Evolutionary conservation across 1,284 basidiomycete genomes (phyloP).

Genomic region (Ustilago cynodontis): DNA sequence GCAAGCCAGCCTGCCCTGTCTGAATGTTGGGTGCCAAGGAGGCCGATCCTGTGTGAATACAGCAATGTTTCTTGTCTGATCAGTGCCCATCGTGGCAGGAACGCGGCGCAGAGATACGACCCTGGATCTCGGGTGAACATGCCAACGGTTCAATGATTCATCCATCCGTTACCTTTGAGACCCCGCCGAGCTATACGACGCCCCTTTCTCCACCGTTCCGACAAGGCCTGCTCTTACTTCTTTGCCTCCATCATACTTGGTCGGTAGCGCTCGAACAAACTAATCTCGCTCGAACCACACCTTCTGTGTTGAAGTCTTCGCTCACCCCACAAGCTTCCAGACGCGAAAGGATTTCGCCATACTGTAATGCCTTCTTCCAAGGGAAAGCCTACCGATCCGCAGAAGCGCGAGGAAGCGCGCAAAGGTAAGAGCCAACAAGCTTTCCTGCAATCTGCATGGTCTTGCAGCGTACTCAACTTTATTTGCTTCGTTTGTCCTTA

Average conservation of each 20-base stretch:
- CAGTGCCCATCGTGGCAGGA: neutral
- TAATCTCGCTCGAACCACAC: neutral
- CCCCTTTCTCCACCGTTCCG: neutral
- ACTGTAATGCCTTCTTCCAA: slow-evolving; percentile 71
- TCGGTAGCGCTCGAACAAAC: neutral
- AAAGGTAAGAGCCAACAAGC: slow-evolving; percentile 46
- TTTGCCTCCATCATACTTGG: neutral
- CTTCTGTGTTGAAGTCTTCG: neutral
- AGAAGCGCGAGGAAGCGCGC: slow-evolving; percentile 71
- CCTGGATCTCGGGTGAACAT: slow-evolving; percentile 6
- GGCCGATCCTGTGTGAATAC: neutral
- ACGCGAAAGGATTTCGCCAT: neutral
- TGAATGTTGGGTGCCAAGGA: neutral
- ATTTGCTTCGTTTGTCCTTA: neutral
- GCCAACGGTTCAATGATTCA: neutral
- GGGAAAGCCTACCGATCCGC: slow-evolving; percentile 72
- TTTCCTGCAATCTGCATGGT: neutral
- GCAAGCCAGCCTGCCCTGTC: neutral
- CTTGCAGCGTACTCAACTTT: neutral
- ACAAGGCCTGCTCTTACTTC: neutral
- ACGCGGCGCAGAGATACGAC: slow-evolving; percentile 3
- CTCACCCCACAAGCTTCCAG: neutral
- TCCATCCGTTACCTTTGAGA: slow-evolving; percentile 1
- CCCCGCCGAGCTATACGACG: neutral
- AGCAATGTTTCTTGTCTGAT: neutral